phyloP scores from a whole-genome alignment of 1,139 yeast species.

The Candida tetrigidarum region DNA sequence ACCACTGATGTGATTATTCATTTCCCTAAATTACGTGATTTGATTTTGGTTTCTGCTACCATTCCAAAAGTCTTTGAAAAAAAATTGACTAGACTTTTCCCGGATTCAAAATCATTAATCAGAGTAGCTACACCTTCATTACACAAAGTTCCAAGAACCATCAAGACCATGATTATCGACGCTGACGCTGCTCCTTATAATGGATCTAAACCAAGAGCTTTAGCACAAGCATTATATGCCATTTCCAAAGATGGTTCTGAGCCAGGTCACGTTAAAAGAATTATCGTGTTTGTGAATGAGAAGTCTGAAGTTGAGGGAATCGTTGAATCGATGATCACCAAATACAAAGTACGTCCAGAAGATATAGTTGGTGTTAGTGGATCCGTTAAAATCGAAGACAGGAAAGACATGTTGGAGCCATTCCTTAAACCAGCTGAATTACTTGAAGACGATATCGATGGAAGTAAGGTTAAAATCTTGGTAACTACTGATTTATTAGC shows the following conservation, averaged over 20 bases:
- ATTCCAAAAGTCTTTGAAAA: slow-evolving; percentile 79
- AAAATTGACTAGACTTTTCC: slow-evolving; percentile 63
- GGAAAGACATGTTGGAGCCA: slow-evolving; percentile 58
- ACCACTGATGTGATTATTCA: slow-evolving; percentile 61
- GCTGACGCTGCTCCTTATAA: slow-evolving; percentile 76
- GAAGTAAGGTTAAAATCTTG: slow-evolving; percentile 56
- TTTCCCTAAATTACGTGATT: slow-evolving; percentile 60
- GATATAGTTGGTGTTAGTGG: slow-evolving; percentile 67
- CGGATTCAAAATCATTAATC: slow-evolving; percentile 56
- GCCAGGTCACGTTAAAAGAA: slow-evolving; percentile 73
- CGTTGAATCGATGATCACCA: slow-evolving; percentile 52
- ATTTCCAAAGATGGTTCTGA: slow-evolving; percentile 86
- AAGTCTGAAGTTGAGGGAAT: slow-evolving; percentile 65
- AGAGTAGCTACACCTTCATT: slow-evolving; percentile 76
- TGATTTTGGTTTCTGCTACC: slow-evolving; percentile 88
- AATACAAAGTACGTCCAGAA: slow-evolving; percentile 58
- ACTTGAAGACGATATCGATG: slow-evolving; percentile 31
- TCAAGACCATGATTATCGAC: slow-evolving; percentile 76
- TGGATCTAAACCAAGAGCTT: slow-evolving; percentile 80
- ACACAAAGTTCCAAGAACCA: slow-evolving; percentile 78
- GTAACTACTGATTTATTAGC: slow-evolving; percentile 92
- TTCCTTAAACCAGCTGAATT: slow-evolving; percentile 64
- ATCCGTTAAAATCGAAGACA: slow-evolving; percentile 57
- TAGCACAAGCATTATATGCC: slow-evolving; percentile 88
- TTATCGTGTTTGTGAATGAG: slow-evolving; percentile 85